Evolutionary conservation across 2,329 filamentous ascomycete species (phyloP), one percentile per base, ranked within the genome.

Genomic region (Eutypa lata): DNA sequence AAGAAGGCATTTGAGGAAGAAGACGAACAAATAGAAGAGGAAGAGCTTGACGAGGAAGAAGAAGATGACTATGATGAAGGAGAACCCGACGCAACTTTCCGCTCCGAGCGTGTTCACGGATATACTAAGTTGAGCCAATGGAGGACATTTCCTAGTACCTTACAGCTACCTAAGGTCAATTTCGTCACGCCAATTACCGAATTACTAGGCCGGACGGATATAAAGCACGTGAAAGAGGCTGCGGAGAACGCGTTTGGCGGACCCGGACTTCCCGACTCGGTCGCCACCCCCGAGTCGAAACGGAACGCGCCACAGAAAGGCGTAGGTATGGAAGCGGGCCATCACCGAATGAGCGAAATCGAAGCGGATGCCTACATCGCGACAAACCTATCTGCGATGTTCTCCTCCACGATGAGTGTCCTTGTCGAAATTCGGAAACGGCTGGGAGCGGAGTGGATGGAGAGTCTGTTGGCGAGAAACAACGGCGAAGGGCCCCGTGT

Each of bases 181-280:
- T 79, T 97, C 40, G 79, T 89, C 8, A 74, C 80, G 3, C 91
- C 91, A 0, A 85, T 96, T 18, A 78, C 82, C 2, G 71, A 81
- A 4, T 76, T 96, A 2, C 76, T 97, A 2, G 77, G 78, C 14
- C 76, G 86, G 51, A 82, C 84, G 50, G 82, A 90, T 53, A 82
- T 86, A 43, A 88, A 85, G 52, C 94, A 99, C 66, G 76, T 97
- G 31, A 78, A 79, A 33, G 80, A 87, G 52, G 80, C 88, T 1
- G 89, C 92, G 0, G 83, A 90, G 59, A 81, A 78, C 43, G 78
- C 83, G 1, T 93, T 96, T 66, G 93, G 92, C 43, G 93, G 93
- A 0, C 72, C 72, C 3, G 83, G 86, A 0, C 75, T 97, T 16
- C 92, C 92, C 3, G 79, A 88, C 65, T 95, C 91, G 2, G 85